phyloP scores from a whole-genome alignment of 2,329 filamentous ascomycete genomes.

The Botrytis fragariae region DNA sequence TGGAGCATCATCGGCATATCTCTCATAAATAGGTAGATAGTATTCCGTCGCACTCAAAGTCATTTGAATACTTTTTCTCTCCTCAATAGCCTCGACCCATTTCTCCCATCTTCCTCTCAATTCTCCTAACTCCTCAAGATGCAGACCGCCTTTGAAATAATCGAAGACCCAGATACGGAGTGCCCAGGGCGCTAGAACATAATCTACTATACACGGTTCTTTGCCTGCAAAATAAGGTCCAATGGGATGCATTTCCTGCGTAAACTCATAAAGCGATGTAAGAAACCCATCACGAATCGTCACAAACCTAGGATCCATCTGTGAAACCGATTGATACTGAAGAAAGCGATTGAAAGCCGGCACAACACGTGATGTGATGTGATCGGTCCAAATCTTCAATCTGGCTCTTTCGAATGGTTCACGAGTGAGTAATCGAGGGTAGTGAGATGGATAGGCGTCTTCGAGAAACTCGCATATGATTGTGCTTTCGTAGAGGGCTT shows the following conservation, averaged over 20 bases:
- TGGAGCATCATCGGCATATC: slow-evolving; percentile 65
- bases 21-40: slow-evolving; percentile 66
- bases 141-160: slow-evolving; percentile 64
- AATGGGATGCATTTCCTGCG: slow-evolving; percentile 56
- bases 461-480: slow-evolving; percentile 76
- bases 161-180: slow-evolving; percentile 71
- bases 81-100: slow-evolving; percentile 60
- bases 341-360: slow-evolving; percentile 65
- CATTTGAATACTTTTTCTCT: slow-evolving; percentile 60
- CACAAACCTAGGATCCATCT: slow-evolving; percentile 44
- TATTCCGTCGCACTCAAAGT: slow-evolving; percentile 66
- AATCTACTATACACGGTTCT: slow-evolving; percentile 64
- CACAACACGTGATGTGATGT: slow-evolving; percentile 63
- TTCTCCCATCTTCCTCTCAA: slow-evolving; percentile 63
- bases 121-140: slow-evolving; percentile 46
- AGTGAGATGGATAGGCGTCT: slow-evolving; percentile 58
- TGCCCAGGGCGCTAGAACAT: slow-evolving; percentile 71
- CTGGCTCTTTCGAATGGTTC: slow-evolving; percentile 64
- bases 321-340: slow-evolving; percentile 53
- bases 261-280: slow-evolving; percentile 57
- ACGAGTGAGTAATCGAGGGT: slow-evolving; percentile 52
- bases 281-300: slow-evolving; percentile 59
- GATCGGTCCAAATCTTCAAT: slow-evolving; percentile 69
- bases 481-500: slow-evolving; percentile 69
- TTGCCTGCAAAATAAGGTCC: slow-evolving; percentile 69